Evolutionary conservation across 2,329 filamentous ascomycete species (phyloP).

Genomic region (Penicillium psychrosexuale): DNA sequence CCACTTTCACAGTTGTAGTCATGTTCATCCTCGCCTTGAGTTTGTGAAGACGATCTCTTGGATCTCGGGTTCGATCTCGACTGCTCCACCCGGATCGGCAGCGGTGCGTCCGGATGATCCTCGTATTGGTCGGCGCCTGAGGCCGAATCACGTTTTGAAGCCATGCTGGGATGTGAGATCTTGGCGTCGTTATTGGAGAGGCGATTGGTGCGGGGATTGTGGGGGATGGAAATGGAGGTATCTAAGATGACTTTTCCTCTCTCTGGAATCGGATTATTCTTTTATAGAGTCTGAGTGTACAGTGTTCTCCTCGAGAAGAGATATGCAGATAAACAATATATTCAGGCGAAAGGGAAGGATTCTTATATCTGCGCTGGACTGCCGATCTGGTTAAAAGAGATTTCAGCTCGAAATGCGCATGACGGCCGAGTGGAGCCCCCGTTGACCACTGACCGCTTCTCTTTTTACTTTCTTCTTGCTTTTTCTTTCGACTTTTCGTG

Average conservation of each 20-base stretch:
- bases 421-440: not conserved
- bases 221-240: not conserved
- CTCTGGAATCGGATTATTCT: not conserved
- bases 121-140: not conserved
- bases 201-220: slow-evolving; percentile 2
- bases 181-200: slow-evolving; percentile 1
- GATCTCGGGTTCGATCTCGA: not conserved
- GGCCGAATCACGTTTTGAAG: not conserved
- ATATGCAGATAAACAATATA: not conserved
- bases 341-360: not conserved
- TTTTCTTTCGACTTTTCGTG: not conserved
- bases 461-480: not conserved
- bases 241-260: not conserved
- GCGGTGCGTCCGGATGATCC: slow-evolving; percentile 21
- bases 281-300: not conserved
- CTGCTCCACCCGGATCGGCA: slow-evolving; percentile 5
- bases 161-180: not conserved
- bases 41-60: not conserved
- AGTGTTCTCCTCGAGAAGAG: not conserved
- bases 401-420: not conserved
- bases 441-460: not conserved
- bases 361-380: not conserved
- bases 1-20: slow-evolving; percentile 1
- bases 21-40: not conserved
- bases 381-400: slow-evolving; percentile 1